Evolutionary conservation across 805 yeast species (phyloP), one percentile per base, ranked within the genome.

Genomic region (Barnettozyma pratensis): DNA sequence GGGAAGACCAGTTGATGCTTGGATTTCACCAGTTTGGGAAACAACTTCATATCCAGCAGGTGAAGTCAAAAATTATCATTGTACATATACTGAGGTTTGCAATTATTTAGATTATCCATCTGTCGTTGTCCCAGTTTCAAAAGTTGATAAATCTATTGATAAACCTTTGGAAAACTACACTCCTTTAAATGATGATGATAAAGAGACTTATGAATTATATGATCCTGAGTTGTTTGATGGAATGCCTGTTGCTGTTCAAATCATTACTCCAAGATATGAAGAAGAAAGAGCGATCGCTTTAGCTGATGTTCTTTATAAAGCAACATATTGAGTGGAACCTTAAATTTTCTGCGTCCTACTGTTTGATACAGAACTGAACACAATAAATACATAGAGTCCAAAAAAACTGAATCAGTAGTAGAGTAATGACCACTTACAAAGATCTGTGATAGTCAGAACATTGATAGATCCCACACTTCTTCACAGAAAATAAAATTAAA

Each of bases 171-270:
- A 50, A 27, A 47, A 54, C 7, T 58, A 59, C 38, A 30, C 11
- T 10, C 52, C 52, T 19, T 61, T 64, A 51, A 63, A 59, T 38
- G 66, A 64, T 4, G 44, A 55, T 5, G 76, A 71, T 41, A 56
- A 61, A 38, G 54, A 52, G 11, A 58, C 58, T 35, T 62, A 68
- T 59, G 65, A 67, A 10, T 60, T 69, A 37, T 80, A 79, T 63
- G 69, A 76, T 47, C 73, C 80, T 6, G 75, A 73, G 46, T 64
- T 70, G 40, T 66, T 63, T 46, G 68, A 71, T 49, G 79, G 77
- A 4, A 79, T 77, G 56, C 84, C 86, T 0, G 79, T 81, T 4
- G 69, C 74, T 4, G 53, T 81, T 7, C 88, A 83, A 58, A 53
- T 83, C 27, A 73, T 79, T 14, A 74, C 82, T 28, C 69, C 75